Percentiles rank a stretch among this genome's conserved stretches.
These are phyloP conservation scores for Russula emetica DNA, from an alignment of 768 basidiomycete genomes.

Conservation along the genomic window DNA sequence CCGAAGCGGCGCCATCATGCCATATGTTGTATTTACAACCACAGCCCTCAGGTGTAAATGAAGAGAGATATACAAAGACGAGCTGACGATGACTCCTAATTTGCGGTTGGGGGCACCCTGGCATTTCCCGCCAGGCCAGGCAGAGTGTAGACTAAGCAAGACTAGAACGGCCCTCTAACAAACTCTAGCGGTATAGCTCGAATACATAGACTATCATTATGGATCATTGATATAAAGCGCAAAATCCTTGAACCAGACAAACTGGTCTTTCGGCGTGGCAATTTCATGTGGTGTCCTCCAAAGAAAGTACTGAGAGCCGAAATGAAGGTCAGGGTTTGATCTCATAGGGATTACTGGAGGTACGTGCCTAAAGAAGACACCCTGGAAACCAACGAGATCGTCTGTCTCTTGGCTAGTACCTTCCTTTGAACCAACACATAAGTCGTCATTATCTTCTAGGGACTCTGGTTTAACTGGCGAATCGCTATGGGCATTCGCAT, in stretches of 20 bases:
- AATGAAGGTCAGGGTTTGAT: neutral
- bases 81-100: neutral
- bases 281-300: slow-evolving; percentile 63
- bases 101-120: slow-evolving; percentile 1
- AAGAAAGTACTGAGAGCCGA: slow-evolving; percentile 57
- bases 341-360: neutral
- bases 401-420: slow-evolving; percentile 4
- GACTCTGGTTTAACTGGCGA: neutral
- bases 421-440: neutral
- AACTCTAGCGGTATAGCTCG: neutral
- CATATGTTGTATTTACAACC: too few relatives aligned
- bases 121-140: too few relatives aligned
- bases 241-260: slow-evolving; percentile 73
- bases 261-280: slow-evolving; percentile 71
- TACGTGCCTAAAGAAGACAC: slow-evolving; percentile 70
- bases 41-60: neutral
- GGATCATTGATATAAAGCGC: slow-evolving; percentile 37
- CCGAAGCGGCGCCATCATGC: too few relatives aligned
- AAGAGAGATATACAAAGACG: neutral
- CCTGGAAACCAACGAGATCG: slow-evolving; percentile 38
- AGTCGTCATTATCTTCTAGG: neutral
- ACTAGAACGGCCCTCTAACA: too few relatives aligned
- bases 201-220: neutral
- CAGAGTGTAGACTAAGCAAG: neutral
- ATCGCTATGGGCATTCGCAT: neutral